Conservation (phyloP, 2,329 filamentous ascomycete species). For the Hansfordia pulvinata region DNA sequence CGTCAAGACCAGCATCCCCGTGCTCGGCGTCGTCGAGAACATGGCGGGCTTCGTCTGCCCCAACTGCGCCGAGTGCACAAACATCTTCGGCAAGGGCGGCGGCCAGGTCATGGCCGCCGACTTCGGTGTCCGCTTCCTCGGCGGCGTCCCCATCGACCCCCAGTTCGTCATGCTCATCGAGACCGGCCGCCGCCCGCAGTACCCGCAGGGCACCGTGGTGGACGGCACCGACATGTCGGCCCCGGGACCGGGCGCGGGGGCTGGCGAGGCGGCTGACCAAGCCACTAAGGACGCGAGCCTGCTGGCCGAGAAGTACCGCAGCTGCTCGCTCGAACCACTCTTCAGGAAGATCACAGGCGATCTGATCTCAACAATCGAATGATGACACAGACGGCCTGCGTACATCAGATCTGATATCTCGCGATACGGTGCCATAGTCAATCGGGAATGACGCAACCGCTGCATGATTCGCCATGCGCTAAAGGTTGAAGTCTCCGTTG, state of each 20-base stretch:
- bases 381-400: no score
- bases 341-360: slow-evolving; percentile 51
- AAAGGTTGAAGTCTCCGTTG: no score
- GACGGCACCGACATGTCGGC: slow-evolving; percentile 39
- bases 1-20: slow-evolving; percentile 62
- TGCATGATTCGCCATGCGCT: no score
- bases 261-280: slow-evolving; percentile 10
- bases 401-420: no score
- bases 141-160: slow-evolving; percentile 81
- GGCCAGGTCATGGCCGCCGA: slow-evolving; percentile 81
- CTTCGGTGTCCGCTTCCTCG: slow-evolving; percentile 72
- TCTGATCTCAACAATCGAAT: slow-evolving; percentile 24
- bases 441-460: no score
- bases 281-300: slow-evolving; percentile 23
- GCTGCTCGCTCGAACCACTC: slow-evolving; percentile 56
- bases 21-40: slow-evolving; percentile 89
- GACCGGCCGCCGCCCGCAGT: slow-evolving; percentile 49
- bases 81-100: slow-evolving; percentile 86
- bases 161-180: slow-evolving; percentile 84
- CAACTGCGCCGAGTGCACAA: slow-evolving; percentile 71
- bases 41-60: slow-evolving; percentile 89
- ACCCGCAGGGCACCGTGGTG: slow-evolving; percentile 54
- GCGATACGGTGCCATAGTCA: no score
- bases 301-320: slow-evolving; percentile 58
- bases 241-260: slow-evolving; percentile 13